phyloP scores from a whole-genome alignment of 257 asterid species.

The Salvia rosmarinus region DNA sequence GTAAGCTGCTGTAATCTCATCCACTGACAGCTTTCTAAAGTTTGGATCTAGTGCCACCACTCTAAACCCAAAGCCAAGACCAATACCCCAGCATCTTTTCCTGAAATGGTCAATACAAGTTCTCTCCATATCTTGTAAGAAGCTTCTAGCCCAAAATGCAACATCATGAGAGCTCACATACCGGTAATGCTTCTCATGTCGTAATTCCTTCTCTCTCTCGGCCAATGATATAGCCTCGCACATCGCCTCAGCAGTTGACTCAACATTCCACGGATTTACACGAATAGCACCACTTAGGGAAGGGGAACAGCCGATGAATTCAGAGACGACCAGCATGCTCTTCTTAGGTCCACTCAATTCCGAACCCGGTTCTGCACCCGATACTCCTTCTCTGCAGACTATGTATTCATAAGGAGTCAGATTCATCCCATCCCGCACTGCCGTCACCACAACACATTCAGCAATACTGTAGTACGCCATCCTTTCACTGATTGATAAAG shows the following conservation, averaged over 20 bases:
- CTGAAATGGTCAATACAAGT: slow-evolving; percentile 85
- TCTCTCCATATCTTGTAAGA: slow-evolving; percentile 92
- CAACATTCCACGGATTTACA: slow-evolving; percentile 92
- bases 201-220: slow-evolving; percentile 70
- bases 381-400: slow-evolving; percentile 79
- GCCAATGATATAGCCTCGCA: slow-evolving; percentile 81
- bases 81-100: slow-evolving; percentile 88
- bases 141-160: slow-evolving; percentile 86
- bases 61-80: slow-evolving; percentile 90
- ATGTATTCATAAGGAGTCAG: slow-evolving; percentile 88
- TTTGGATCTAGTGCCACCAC: slow-evolving; percentile 90
- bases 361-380: slow-evolving; percentile 56
- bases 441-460: slow-evolving; percentile 91
- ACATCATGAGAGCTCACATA: slow-evolving; percentile 83
- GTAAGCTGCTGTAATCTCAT: slow-evolving; percentile 73
- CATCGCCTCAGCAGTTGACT: slow-evolving; percentile 86
- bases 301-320: slow-evolving; percentile 91
- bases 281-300: slow-evolving; percentile 93
- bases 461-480: slow-evolving; percentile 88
- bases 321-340: slow-evolving; percentile 95
- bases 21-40: slow-evolving; percentile 76
- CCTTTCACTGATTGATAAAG: slow-evolving; percentile 73
- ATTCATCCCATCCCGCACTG: slow-evolving; percentile 94
- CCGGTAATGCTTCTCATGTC: slow-evolving; percentile 90
- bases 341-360: slow-evolving; percentile 65